Base-by-base conservation (phyloP, 192 early-diverging fungal genomes). In the Linnemannia hyalina region DNA sequence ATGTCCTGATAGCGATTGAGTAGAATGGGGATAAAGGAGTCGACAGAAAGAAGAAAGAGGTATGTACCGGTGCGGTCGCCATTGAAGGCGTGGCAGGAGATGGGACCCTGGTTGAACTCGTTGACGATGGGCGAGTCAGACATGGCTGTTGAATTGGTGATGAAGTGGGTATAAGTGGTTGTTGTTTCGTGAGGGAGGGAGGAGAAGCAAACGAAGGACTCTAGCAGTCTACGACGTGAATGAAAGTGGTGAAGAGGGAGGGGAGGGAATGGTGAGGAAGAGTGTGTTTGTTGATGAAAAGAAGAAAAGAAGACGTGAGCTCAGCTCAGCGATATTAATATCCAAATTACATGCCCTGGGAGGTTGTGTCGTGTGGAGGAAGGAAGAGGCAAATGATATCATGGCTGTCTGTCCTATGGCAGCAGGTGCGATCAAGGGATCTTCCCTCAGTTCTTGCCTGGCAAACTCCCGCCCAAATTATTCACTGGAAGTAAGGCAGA, bases 71-170 rank as follows among this genome's bases (percentile, higher is more conserved):
- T 92, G 83, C 95, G 92, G 91, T 98, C 95, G 75, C 92, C 88
- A 92, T 98, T 98, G 88, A 98, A 99, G 29, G 96, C 89, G 87
- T 99, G 96, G 80, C 96, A 94, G n/a, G 97, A 97, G 82, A 99
- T 96, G 80, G 96, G 95, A 49, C 93, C 94, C 78, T 89, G 82
- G 44, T 89, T 88, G 74, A 96, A 86, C 54, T 85, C 82, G 70
- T 76, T 80, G 68, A 85, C 72, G 69, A 72, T 76, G 69, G 82
- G 82, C n/a, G 15, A 2, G 32, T 80, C 74, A 11, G 82, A 77
- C 82, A 85, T 84, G 23, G 63, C 32, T 77, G 29, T 20, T 42
- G 13, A 40, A 76, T 23, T 6, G 60, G 36, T 68, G 40, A 36
- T 11, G 29, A 29, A 38, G 38, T 23, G n/a, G 11, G 13, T 22